Base-by-base conservation (phyloP, 768 basidiomycete species). In the Mycena capillaripes region DNA sequence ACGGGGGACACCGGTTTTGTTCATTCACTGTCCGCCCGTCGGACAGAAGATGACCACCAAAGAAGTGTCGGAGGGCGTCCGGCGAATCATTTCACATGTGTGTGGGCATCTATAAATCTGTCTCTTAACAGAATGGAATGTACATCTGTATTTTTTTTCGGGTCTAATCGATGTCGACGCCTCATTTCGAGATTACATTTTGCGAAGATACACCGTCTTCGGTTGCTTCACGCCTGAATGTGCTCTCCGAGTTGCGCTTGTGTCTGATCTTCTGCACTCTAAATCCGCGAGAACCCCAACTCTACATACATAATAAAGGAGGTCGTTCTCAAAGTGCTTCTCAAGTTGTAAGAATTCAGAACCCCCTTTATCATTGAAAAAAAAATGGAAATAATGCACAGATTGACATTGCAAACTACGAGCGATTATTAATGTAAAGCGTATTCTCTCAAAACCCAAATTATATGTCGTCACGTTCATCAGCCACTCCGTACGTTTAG, bases 1-100 rank as follows among this genome's bases (percentile, higher is more conserved):
- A 2, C 81, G 84, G 21, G 82, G 82, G 46, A 84, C 32, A 23
- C 55, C 55, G 9, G 55, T 57, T n/a, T 23, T 57, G 34, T 36
- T 36, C 34, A 57, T 57, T 23, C 32, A 57, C 55, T 57, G 84
- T 4, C 86, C 86, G 52, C 93, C 93, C 0, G 86, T 90, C 19
- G 87, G 86, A 61, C 88, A 91, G 78, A 57, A 68, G 46, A 11
- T 59, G 63, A 65, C 36, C 52, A 65, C 50, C 14, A n/a, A 53
- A n/a, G 63, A 65, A 42, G 63, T 65, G 23, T 50, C 63, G 27
- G 36, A 55, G 4, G 63, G 63, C 21, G 36, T 65, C 8, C 34
- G 25, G 36, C 50, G 63, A 16, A 65, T 53, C 25, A 42, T 65
- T n/a, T 42, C 52, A 0, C 25, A 42, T 55, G 52, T 55, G 11